Evolutionary conservation across 306 rosid species (phyloP), one percentile per base, ranked within the genome.

Genomic region (Cyclanthera cordifolia): DNA sequence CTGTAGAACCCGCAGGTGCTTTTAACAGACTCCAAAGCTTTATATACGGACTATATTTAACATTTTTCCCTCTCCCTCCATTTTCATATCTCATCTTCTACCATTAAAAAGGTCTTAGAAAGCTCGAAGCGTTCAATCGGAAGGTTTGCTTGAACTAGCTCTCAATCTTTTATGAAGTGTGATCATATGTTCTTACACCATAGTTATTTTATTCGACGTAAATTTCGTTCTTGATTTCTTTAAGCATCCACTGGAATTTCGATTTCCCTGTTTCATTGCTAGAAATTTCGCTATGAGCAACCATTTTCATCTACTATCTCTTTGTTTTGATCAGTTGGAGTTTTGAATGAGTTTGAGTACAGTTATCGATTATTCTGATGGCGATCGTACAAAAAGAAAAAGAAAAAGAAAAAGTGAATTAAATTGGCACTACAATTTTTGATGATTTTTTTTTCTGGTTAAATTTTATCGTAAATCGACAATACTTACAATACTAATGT

Each of bases 151-250:
- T 23, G 19, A 24, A 65, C 66, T 32, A 24, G 2, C 7, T 52
- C 8, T 45, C 39, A 13, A 15, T 15, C 53, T 24, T 58, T 58
- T 58, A 21, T 0, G n/a, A n/a, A 12, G 19, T 25, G 19, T 23
- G 5, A 27, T 25, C 63, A 27, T 55, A 58, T 8, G 37, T 23
- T 58, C 66, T 30, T 58, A 5, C 46, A 2, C 3, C 24, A 9
- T 30, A 30, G 30, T n/a, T 30, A 30, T 27, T 6, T n/a, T 16
- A 28, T 58, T 55, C 4, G 11, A n/a, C 20, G 39, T 55, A 27
- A 25, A 14, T 28, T 56, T 13, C 2, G 37, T 43, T 66, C 55
- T 66, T 66, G 71, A 16, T 65, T 65, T 57, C 71, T 66, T 47
- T 16, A 45, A 65, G 23, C 21, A 23, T 65, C 30, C 19, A 65